Conservation (phyloP, 2,329 filamentous ascomycete genomes). For the Clarireedia hainanense region DNA sequence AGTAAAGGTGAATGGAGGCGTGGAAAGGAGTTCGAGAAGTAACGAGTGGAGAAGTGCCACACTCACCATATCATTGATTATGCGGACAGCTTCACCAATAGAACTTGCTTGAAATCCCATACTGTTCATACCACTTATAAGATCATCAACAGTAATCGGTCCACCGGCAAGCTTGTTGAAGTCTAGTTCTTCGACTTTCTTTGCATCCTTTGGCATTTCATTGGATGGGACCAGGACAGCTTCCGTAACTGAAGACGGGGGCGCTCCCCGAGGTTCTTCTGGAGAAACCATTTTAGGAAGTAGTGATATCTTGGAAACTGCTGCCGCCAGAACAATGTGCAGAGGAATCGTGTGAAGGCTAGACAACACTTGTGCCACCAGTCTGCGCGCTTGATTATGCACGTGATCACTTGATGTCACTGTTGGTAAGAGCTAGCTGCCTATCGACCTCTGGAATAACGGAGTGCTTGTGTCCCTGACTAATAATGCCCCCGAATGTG, state of each 20-base stretch:
- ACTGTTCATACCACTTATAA: conserved; percentile 71
- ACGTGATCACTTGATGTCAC: too few species aligned
- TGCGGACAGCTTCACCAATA: conserved; percentile 77
- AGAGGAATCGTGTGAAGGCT: too few species aligned
- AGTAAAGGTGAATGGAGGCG: too few species aligned
- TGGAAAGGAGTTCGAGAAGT: too few species aligned
- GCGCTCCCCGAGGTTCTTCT: conserved; percentile 22
- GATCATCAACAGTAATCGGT: conserved; percentile 76
- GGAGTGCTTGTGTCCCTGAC: too few species aligned
- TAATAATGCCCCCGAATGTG: too few species aligned
- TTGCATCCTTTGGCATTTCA: conserved; percentile 69
- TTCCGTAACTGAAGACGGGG: conserved; percentile 59
- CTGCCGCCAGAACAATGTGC: background rate
- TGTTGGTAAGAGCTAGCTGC: too few species aligned
- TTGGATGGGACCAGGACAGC: conserved; percentile 82
- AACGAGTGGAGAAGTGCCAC: too few species aligned
- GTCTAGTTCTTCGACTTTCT: conserved; percentile 82
- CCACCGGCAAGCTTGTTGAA: conserved; percentile 73
- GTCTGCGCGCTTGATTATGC: too few species aligned
- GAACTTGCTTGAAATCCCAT: conserved; percentile 83
- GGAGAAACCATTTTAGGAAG: conserved; percentile 1
- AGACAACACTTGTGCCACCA: too few species aligned
- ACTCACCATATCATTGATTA: conserved; percentile 89
- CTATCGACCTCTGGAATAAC: too few species aligned
- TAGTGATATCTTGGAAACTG: background rate